Conservation (phyloP, 2,329 filamentous ascomycete species). For the Verticillium zaregamsianum region DNA sequence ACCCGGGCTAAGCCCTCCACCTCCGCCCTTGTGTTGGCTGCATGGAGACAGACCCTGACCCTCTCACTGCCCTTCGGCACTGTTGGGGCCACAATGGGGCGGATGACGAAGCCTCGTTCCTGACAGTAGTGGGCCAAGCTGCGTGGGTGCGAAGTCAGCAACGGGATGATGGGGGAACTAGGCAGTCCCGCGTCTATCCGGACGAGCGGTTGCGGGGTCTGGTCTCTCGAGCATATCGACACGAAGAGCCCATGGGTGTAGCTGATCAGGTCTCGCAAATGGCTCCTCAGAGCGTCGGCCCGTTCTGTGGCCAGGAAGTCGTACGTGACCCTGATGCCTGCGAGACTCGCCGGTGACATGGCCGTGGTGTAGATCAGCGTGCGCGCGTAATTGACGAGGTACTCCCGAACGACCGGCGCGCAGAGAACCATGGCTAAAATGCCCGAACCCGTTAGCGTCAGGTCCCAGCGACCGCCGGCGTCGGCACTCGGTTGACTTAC, state of each 20-base stretch:
- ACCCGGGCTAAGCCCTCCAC: constrained; percentile 47
- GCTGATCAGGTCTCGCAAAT: constrained; percentile 41
- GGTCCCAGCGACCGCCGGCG: background rate
- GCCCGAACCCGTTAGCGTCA: background rate
- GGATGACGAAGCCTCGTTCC: constrained; percentile 51
- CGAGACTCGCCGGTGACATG: constrained; percentile 57
- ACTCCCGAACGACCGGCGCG: constrained; percentile 52
- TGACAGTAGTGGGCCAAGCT: constrained; percentile 58
- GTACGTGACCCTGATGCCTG: constrained; percentile 54
- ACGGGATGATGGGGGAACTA: constrained; percentile 59
- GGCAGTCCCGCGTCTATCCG: constrained; percentile 31
- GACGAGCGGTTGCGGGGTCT: constrained; percentile 22
- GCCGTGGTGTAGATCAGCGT: constrained; percentile 72
- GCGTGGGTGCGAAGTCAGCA: constrained; percentile 55
- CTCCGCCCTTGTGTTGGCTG: constrained; percentile 56
- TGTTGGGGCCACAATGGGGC: constrained; percentile 65
- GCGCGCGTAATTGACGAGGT: constrained; percentile 73
- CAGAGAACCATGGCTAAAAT: constrained; percentile 53
- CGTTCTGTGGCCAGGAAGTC: constrained; percentile 47
- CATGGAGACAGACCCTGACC: constrained; percentile 64
- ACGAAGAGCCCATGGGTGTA: constrained; percentile 40
- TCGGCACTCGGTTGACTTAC: constrained; percentile 35
- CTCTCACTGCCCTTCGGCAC: constrained; percentile 60
- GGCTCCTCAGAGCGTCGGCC: constrained; percentile 30
- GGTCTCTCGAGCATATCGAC: constrained; percentile 21